Base-by-base conservation (phyloP, 2,329 filamentous ascomycete species). In the Aspergillus fumigatiaffinis region DNA sequence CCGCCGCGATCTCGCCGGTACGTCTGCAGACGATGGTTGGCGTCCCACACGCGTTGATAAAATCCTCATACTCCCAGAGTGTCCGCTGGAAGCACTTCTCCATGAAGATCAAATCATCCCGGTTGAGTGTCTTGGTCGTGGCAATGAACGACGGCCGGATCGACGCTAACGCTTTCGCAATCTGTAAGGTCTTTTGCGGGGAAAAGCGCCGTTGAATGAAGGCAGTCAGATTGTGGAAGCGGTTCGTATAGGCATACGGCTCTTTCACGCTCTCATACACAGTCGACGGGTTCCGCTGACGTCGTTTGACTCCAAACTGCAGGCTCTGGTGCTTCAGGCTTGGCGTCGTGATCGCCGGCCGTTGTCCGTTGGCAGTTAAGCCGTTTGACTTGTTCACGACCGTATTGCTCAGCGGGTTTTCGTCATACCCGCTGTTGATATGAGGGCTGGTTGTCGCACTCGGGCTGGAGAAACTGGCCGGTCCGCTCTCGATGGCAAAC, bases 21-120 rank as follows among this genome's bases (percentile, higher is more conserved):
- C 94, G 86, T 50, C 94, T 87, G 69, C 91, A 95, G 26, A 97
- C 91, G 57, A 99, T 86, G 0, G 92, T 96, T 0, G 94, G 94
- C 3, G 92, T 95, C 42, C 91, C 91, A 59, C 89, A 91, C 62
- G 91, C 87, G 56, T 90, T 87, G 79, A 97, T 89, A 64, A 95
- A 94, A 63, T 96, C 91, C 70, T 97, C 91, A 68, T 96, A 95
- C 71, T 96, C 92, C 69, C 92, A 91, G 10, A 97, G 80, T 0
- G 91, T 95, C 41, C 94, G 86, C 74, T 99, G 94, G 70, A 97
- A 91, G 68, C 90, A 95, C 76, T 96, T 96, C 73, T 99, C 94
- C 89, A 96, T 96, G 73, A 97, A 97, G 23, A 99, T 87, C 28
- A 97, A 80, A 73, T 99, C 94, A 67, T 94, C 88, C 20, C 87